Conservation (phyloP, 208 protist species). For the Baffinella frigidus region DNA sequence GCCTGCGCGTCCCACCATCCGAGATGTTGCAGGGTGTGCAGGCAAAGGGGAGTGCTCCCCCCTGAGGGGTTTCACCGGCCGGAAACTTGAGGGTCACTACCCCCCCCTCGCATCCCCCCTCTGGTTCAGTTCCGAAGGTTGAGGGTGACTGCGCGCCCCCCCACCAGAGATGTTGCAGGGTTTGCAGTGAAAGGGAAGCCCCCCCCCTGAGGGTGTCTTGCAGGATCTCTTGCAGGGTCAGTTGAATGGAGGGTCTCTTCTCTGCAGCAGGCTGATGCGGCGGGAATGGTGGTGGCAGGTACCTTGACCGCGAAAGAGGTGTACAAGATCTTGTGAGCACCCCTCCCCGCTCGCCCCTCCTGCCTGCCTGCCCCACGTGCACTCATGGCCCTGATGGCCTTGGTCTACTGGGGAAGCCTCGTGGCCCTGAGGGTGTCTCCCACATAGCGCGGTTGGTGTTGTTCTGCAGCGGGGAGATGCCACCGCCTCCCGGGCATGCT, state of each 20-base stretch:
- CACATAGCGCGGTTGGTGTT: no score
- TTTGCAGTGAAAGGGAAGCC: neutral
- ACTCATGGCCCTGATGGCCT: no score
- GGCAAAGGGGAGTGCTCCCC: neutral
- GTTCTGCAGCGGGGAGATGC: no score
- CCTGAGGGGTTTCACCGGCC: neutral
- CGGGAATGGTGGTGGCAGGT: neutral
- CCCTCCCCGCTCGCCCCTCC: no score
- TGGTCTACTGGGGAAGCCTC: no score
- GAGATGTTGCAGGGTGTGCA: neutral
- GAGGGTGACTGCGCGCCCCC: no score
- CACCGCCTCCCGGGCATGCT: no score
- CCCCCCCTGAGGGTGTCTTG: neutral
- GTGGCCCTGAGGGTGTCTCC: no score
- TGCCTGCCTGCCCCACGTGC: no score
- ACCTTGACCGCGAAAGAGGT: neutral
- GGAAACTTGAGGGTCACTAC: neutral
- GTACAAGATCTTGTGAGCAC: neutral
- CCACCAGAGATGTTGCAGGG: no score
- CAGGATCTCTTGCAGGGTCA: neutral
- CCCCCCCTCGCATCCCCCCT: neutral
- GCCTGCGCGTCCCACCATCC: neutral
- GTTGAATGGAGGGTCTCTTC: neutral
- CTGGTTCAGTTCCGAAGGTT: no score
- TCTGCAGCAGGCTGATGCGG: neutral